Evolutionary conservation across 139 green algal genomes (phyloP).

Genomic region (Gonium pectorale): DNA sequence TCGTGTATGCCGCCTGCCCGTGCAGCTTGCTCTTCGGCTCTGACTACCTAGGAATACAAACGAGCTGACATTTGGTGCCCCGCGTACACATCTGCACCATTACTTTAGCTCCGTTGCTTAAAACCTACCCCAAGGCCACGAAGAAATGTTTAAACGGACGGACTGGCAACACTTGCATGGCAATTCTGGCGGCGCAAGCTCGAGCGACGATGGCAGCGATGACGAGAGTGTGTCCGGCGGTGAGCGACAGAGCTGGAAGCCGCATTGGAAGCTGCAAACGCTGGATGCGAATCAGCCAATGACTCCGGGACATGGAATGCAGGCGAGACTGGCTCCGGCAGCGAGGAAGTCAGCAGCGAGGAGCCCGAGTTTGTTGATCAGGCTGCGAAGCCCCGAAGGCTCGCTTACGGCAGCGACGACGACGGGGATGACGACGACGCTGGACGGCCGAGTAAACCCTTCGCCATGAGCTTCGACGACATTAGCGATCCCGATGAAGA

Average conservation of each 20-base stretch:
- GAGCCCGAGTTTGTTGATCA: too few species aligned
- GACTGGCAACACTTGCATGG: slow-evolving; percentile 36
- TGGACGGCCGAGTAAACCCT: not conserved
- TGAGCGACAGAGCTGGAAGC: not conserved
- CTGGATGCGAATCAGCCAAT: not conserved
- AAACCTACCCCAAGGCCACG: not conserved
- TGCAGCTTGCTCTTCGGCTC: too few species aligned
- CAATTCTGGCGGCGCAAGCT: slow-evolving; percentile 20
- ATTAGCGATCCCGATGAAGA: slow-evolving; percentile 40
- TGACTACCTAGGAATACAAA: too few species aligned
- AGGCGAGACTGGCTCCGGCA: not conserved
- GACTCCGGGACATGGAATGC: too few species aligned
- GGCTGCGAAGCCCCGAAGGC: not conserved
- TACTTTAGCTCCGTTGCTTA: too few species aligned
- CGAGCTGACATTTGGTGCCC: too few species aligned
- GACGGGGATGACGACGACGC: not conserved
- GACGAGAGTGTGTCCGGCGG: not conserved
- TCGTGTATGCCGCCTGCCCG: too few species aligned
- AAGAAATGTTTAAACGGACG: slow-evolving; percentile 21
- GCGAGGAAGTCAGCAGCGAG: not conserved
- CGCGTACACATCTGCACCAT: too few species aligned
- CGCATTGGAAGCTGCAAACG: not conserved
- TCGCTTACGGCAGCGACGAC: not conserved
- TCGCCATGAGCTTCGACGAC: slow-evolving; percentile 35
- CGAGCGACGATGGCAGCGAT: slow-evolving; percentile 1